A percentile compares a stretch with the other conserved stretches of the same genome.
phyloP scores from a whole-genome alignment of 1,139 yeast genomes.

The Kodamaea alishanica region DNA sequence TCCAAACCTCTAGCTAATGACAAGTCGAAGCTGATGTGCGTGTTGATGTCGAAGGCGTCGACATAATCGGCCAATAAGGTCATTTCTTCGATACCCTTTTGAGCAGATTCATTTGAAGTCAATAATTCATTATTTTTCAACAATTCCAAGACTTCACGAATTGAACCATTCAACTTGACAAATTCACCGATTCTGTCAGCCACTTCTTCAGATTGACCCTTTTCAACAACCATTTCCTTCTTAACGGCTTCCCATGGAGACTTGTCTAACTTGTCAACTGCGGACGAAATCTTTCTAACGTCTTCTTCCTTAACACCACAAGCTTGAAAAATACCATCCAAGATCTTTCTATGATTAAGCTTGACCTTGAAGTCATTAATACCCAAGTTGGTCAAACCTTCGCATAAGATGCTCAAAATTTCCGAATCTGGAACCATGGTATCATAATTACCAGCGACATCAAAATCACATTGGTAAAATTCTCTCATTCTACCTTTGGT shows the following conservation, averaged over 20 bases:
- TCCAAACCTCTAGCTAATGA: conserved; percentile 97
- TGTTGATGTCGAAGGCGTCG: conserved; percentile 70
- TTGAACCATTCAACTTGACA: conserved; percentile 77
- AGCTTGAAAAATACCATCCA: conserved; percentile 92
- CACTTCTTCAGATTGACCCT: conserved; percentile 83
- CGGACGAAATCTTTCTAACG: conserved; percentile 87
- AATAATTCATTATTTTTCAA: conserved; percentile 58
- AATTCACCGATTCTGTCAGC: conserved; percentile 91
- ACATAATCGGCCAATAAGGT: conserved; percentile 66
- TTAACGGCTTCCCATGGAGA: conserved; percentile 92
- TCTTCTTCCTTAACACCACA: conserved; percentile 95
- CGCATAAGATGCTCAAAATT: conserved; percentile 72
- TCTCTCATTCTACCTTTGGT: conserved; percentile 99
- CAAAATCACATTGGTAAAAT: conserved; percentile 97
- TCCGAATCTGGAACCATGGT: conserved; percentile 96
- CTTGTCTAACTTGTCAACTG: conserved; percentile 94
- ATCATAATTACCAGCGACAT: conserved; percentile 89
- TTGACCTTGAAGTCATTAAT: conserved; percentile 86
- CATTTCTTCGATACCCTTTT: conserved; percentile 81
- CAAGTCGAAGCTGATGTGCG: conserved; percentile 75
- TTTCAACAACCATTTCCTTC: conserved; percentile 87
- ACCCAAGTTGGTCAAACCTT: conserved; percentile 80
- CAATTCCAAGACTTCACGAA: conserved; percentile 60
- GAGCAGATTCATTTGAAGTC: conserved; percentile 64
- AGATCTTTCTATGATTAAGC: conserved; percentile 88